Evolutionary conservation across 768 basidiomycete species (phyloP).

Genomic region (Boletus rex-veris): DNA sequence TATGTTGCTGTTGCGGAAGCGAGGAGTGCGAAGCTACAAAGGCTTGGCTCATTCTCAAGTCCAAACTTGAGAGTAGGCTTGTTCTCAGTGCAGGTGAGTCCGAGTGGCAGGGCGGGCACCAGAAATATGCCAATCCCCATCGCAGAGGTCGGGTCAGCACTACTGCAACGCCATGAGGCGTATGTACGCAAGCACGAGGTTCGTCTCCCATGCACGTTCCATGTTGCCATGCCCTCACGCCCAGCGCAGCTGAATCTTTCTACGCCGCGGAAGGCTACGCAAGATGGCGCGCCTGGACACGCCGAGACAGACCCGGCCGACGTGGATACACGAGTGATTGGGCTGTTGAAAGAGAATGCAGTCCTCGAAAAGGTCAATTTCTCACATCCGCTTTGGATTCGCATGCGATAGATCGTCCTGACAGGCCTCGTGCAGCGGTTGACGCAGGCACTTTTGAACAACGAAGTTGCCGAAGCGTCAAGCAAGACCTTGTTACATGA

Average conservation of each 20-base stretch:
- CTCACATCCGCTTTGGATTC: not conserved
- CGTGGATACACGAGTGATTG: constrained; percentile 34
- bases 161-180: constrained; percentile 82
- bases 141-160: constrained; percentile 85
- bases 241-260: constrained; percentile 15
- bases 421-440: constrained; percentile 49
- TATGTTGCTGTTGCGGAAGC: constrained; percentile 62
- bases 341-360: constrained; percentile 53
- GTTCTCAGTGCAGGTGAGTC: constrained; percentile 82
- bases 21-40: constrained; percentile 64
- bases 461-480: constrained; percentile 76
- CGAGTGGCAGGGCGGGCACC: not conserved
- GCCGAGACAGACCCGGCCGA: constrained; percentile 17
- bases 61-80: constrained; percentile 70
- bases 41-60: constrained; percentile 62
- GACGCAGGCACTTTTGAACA: constrained; percentile 75
- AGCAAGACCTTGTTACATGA: constrained; percentile 72
- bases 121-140: constrained; percentile 2
- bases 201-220: constrained; percentile 20
- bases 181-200: constrained; percentile 75
- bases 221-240: constrained; percentile 9
- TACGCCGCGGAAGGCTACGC: constrained; percentile 13
- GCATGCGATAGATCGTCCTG: not conserved
- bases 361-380: constrained; percentile 44
- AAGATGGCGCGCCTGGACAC: constrained; percentile 7